Evolutionary conservation across 345 rosid genomes (phyloP).

Genomic region (Gossypium rotundifolium): DNA sequence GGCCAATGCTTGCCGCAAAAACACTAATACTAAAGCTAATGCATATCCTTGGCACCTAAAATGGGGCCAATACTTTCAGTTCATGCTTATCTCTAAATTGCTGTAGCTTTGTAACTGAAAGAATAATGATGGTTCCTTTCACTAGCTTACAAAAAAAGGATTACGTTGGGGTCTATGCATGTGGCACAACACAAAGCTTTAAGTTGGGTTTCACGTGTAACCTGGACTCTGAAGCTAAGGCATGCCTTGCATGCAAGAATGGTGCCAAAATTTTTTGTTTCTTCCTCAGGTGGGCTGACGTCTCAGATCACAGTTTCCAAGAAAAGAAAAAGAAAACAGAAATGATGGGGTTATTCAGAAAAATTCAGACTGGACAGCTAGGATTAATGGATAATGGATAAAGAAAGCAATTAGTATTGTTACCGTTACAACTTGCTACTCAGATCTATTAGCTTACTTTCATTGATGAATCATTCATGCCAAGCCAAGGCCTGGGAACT

Average conservation of each 20-base stretch:
- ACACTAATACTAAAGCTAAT: neutral
- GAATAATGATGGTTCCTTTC: neutral
- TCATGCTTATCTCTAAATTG: neutral
- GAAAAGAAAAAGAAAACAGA: neutral
- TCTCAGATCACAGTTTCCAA: slow-evolving; percentile 11
- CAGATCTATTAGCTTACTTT: neutral
- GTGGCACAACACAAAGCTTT: slow-evolving; percentile 19
- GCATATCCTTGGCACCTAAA: neutral
- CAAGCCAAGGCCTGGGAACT: neutral
- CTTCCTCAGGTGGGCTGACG: slow-evolving; percentile 5
- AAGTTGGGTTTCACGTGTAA: slow-evolving; percentile 10
- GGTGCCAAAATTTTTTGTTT: slow-evolving; percentile 10
- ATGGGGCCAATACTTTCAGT: neutral
- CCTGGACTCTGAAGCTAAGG: neutral
- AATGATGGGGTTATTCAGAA: neutral
- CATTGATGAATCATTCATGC: neutral
- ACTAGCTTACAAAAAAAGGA: slow-evolving; percentile 12
- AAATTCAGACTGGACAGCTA: slow-evolving; percentile 11
- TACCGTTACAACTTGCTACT: neutral
- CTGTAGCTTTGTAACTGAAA: slow-evolving; percentile 11
- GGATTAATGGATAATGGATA: slow-evolving; percentile 39
- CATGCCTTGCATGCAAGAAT: slow-evolving; percentile 1
- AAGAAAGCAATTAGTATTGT: neutral
- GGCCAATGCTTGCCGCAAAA: slow-evolving; percentile 3
- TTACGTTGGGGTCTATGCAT: slow-evolving; percentile 9